phyloP scores from a whole-genome alignment of 108 stramenopile species.

The Nitzschia putrida region DNA sequence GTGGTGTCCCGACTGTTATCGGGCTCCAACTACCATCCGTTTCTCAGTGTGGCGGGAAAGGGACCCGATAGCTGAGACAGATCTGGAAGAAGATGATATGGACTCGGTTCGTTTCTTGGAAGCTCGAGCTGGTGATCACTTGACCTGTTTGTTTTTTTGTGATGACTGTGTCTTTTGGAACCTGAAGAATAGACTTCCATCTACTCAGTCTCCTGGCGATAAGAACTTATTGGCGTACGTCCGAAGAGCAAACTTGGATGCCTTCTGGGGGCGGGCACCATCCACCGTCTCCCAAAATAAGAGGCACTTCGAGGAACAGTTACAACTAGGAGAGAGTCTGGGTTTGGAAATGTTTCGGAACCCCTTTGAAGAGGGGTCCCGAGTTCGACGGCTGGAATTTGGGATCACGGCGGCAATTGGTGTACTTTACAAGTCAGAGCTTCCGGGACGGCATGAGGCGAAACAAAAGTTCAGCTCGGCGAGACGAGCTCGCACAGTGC shows the following conservation, averaged over 20 bases:
- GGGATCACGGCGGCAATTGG: neutral
- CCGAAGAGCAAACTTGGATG: slow-evolving; percentile 52
- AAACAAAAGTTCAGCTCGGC: neutral
- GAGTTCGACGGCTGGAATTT: neutral
- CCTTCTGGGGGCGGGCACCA: slow-evolving; percentile 45
- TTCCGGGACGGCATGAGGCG: neutral
- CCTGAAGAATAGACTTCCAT: slow-evolving; percentile 4
- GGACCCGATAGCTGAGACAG: slow-evolving; percentile 23
- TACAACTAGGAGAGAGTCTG: neutral
- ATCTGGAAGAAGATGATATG: slow-evolving; percentile 1
- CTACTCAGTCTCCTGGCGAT: neutral
- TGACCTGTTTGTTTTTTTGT: slow-evolving; percentile 52
- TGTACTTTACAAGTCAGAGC: neutral
- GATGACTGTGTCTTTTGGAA: slow-evolving; percentile 51
- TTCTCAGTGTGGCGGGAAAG: slow-evolving; percentile 1
- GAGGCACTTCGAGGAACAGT: neutral
- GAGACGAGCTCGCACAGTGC: neutral
- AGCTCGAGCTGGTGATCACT: slow-evolving; percentile 38
- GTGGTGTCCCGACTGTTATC: slow-evolving; percentile 47
- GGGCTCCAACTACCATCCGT: neutral
- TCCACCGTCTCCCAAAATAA: slow-evolving; percentile 25
- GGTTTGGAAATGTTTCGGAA: neutral
- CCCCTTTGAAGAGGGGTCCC: neutral
- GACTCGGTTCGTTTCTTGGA: slow-evolving; percentile 18
- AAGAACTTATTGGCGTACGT: slow-evolving; percentile 8